A percentile compares a stretch with the other conserved stretches of the same genome.
These are phyloP conservation scores for Chlamydomonas sphaeroides DNA, from an alignment of 139 green algal species.

Conservation along the genomic window DNA sequence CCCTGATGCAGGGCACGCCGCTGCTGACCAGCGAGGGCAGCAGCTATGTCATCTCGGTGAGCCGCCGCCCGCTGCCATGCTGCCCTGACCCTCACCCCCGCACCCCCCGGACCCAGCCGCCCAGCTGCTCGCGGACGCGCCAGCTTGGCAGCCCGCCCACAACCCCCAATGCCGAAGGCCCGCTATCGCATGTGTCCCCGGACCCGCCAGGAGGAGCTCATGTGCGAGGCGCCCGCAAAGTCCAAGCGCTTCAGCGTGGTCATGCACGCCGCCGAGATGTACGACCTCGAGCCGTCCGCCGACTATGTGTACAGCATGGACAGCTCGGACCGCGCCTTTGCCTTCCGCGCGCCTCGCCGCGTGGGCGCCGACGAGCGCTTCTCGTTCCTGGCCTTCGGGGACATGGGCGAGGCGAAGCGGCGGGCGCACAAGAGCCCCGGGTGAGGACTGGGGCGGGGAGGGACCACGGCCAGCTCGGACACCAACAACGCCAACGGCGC, in stretches of 20 bases:
- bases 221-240: constrained; percentile 32
- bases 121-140: too few relatives aligned
- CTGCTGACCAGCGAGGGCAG: neutral
- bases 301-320: constrained; percentile 47
- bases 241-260: constrained; percentile 23
- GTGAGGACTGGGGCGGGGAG: constrained; percentile 32
- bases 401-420: constrained; percentile 71
- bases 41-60: constrained; percentile 39
- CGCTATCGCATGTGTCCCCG: too few relatives aligned
- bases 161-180: too few relatives aligned
- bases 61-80: neutral
- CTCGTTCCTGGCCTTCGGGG: constrained; percentile 77
- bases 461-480: neutral
- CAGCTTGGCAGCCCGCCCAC: too few relatives aligned
- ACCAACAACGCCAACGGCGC: too few relatives aligned
- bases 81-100: neutral
- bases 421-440: constrained; percentile 37
- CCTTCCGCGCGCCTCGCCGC: neutral
- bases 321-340: neutral
- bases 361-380: constrained; percentile 44
- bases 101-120: too few relatives aligned
- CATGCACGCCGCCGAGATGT: constrained; percentile 37
- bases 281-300: constrained; percentile 24
- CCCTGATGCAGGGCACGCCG: neutral
- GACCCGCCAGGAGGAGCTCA: constrained; percentile 23